Evolutionary conservation across 169 alveolate species (phyloP).

Genomic region (Ichthyophthirius multifiliis): DNA sequence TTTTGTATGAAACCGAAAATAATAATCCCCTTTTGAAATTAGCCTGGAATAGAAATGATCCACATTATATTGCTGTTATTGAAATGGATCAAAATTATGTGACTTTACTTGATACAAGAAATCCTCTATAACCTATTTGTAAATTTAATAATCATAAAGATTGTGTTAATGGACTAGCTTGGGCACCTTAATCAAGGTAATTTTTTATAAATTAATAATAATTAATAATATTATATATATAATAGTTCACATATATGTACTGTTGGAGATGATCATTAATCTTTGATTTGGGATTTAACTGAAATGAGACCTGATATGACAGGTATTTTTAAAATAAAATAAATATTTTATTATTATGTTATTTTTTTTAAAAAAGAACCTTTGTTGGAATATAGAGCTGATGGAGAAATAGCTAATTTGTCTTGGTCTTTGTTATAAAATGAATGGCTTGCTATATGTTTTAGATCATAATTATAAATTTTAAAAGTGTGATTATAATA

Average conservation of each 20-base stretch:
- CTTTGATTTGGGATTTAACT: conserved; percentile 80
- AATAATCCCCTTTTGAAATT: conserved; percentile 68
- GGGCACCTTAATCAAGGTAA: conserved; percentile 82
- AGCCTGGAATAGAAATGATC: conserved; percentile 77
- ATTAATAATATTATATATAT: background rate
- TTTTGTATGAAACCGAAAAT: conserved; percentile 75
- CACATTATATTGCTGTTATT: conserved; percentile 79
- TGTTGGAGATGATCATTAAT: conserved; percentile 82
- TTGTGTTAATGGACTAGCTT: conserved; percentile 76
- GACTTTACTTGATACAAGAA: conserved; percentile 77
- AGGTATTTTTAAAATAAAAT: conserved; percentile 9
- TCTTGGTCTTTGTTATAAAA: conserved; percentile 65
- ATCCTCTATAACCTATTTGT: conserved; percentile 67
- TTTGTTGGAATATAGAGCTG: conserved; percentile 73
- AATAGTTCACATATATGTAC: conserved; percentile 68
- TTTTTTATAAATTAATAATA: background rate
- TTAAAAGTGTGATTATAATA: background rate
- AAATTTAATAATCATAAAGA: conserved; percentile 72
- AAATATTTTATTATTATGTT: background rate
- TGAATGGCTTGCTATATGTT: conserved; percentile 11
- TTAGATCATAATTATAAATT: background rate
- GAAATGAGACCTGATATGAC: conserved; percentile 45
- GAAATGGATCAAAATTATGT: conserved; percentile 69
- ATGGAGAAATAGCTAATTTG: conserved; percentile 73
- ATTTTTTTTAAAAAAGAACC: conserved; percentile 34